Evolutionary conservation across 257 asterid genomes (phyloP), one percentile per base, ranked within the genome.

Genomic region (Fraxinus excelsior): DNA sequence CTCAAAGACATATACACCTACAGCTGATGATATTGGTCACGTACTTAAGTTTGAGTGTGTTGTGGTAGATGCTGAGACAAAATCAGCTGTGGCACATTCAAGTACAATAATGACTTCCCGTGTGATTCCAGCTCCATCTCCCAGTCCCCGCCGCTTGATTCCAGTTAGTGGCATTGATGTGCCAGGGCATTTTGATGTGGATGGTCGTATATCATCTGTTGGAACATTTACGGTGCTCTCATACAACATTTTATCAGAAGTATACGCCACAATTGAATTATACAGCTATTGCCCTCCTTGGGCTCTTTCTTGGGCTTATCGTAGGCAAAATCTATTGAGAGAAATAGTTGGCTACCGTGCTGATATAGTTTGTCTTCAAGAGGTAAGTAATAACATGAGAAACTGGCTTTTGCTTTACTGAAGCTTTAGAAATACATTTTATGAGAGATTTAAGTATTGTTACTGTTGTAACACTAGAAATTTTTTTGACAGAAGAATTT

Each of bases 271-370:
- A 29, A 96, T 78, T 53, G 98, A 96, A 78, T 75, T 77, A 69
- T 90, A 90, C 83, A 84, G 87, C 84, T 96, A 93, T 84, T 96
- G 99, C 80, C 99, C 99, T 31, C 65, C 98, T 71, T 96, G 99
- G 99, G 98, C 99, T 71, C 97, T 96, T 79, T 91, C 99, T 60
- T 96, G 99, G 99, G 76, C 98, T 73, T 96, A 96, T 77, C 97
- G 98, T 80, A 86, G 93, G 80, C 99, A 96, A 84, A 96, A 93
- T 80, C 86, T 96, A 26, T 83, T 96, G 72, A 92, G 98, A 42
- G 99, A 96, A 82, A 96, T 96, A 76, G 91, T 90, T 86, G 97
- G 95, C 81, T 93, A 96, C 83, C 92, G 76, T 53, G 97, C 97
- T 0, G 99, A 96, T 79, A 88, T 96, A 76, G 88, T 96, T 79